Conservation (phyloP, 768 basidiomycete species). For the Leccinum truebloodii region DNA sequence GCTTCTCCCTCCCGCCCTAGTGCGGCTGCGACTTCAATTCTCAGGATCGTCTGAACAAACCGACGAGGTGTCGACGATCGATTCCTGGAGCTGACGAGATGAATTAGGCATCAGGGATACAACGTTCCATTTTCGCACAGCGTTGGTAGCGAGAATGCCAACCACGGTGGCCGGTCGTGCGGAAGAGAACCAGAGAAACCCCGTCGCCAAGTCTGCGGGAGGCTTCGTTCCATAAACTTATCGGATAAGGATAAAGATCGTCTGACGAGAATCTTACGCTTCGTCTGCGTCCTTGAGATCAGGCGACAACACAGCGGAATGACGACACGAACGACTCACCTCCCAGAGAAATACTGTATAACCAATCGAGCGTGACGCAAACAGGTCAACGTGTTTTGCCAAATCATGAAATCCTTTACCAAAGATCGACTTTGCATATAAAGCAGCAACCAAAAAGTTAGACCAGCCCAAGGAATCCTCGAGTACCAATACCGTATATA, state of each 20-base stretch:
- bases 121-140: neutral
- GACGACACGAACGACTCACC: neutral
- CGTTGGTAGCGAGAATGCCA: neutral
- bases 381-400: neutral
- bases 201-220: neutral
- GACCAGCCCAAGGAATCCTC: constrained; percentile 18
- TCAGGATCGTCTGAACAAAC: neutral
- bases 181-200: neutral
- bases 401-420: constrained; percentile 14
- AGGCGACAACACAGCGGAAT: neutral
- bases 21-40: too few species aligned
- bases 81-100: neutral
- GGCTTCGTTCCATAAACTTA: neutral
- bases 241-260: neutral
- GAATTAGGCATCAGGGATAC: neutral
- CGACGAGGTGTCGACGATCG: neutral
- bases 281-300: neutral
- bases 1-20: too few species aligned
- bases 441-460: constrained; percentile 4
- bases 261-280: neutral
- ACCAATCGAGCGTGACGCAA: neutral
- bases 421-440: constrained; percentile 6
- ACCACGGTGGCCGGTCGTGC: neutral
- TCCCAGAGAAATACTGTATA: neutral
- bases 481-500: constrained; percentile 1